Evolutionary conservation across 352 stramenopile species (phyloP), one percentile per base, ranked within the genome.

Genomic region (Peronospora belbahrii): DNA sequence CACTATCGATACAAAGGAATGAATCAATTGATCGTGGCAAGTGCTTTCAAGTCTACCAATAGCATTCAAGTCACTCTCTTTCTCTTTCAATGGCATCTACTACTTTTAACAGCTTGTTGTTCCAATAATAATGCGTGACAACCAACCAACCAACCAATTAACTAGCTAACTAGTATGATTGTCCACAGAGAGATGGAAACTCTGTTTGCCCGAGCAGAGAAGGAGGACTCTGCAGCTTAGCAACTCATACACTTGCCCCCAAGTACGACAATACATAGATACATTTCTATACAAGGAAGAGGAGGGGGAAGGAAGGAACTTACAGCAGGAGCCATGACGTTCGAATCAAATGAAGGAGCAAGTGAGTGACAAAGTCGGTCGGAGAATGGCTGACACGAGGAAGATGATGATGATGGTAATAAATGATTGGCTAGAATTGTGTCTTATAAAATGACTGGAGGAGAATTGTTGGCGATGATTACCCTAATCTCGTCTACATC

Each of bases 151-250:
- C 2, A 24, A 31, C 3, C 11, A 19, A 11, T 18, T 14, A 32
- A n/a, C n/a, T n/a, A n/a, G n/a, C n/a, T n/a, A n/a, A n/a, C n/a
- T n/a, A n/a, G n/a, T 17, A 35, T 17, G 13, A 27, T 48, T 51
- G 61, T 60, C 74, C 69, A 85, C 81, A 93, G 76, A 90, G 76
- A 90, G 76, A 93, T 89, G 70, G 72, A 64, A 84, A 90, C 81
- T 90, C 81, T 92, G 81, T 83, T 74, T 87, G 77, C 77, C 73
- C 74, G 73, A 79, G 73, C 75, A 87, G 73, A 89, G 71, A 86
- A 83, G 63, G 73, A 64, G 48, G 61, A 69, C 74, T 89, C 78
- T 87, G 74, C 78, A 89, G 78, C 78, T 84, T 70, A 73, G 77
- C 77, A 88, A 86, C 74, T 78, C 65, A 83, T 75, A 64, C 57